A percentile compares a stretch with the other conserved stretches of the same genome.
phyloP scores from a whole-genome alignment of 345 rosid genomes.

The Anastatica hierochuntica region DNA sequence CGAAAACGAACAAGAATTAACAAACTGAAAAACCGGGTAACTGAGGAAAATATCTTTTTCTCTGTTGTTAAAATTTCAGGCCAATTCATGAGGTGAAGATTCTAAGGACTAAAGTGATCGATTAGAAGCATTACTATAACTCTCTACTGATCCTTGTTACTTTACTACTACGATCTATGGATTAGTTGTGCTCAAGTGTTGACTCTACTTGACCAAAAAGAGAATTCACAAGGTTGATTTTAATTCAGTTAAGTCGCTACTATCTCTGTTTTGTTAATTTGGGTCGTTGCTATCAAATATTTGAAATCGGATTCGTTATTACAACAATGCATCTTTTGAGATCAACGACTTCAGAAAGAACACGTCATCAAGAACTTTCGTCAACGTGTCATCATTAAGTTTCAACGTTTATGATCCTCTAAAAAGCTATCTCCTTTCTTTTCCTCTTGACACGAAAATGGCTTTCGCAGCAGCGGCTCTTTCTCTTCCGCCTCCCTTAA shows the following conservation, averaged over 20 bases:
- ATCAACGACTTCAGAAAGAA: conserved; percentile 5
- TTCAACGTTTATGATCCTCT: conserved; percentile 6
- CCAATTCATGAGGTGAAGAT: conserved; percentile 98
- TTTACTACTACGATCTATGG: no score
- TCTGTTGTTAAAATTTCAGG: conserved; percentile 29
- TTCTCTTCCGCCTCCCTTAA: not conserved
- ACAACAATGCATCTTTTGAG: not conserved
- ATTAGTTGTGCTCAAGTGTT: not conserved
- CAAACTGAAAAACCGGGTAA: not conserved
- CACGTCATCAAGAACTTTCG: conserved; percentile 7
- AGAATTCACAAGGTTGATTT: no score
- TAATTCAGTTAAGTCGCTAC: not conserved
- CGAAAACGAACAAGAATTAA: not conserved
- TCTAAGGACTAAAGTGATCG: conserved; percentile 64
- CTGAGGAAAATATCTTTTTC: not conserved
- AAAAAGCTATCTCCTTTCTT: conserved; percentile 3
- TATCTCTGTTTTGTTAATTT: not conserved
- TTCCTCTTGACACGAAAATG: conserved; percentile 1
- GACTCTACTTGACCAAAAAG: conserved; percentile 6
- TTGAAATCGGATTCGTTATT: no score
- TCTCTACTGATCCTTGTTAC: no score
- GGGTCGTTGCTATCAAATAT: not conserved
- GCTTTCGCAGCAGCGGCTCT: conserved; percentile 10
- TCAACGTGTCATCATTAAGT: not conserved
- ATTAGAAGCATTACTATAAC: conserved; percentile 35